phyloP scores from a whole-genome alignment of 345 rosid genomes.

The Eucalyptus urophylla region DNA sequence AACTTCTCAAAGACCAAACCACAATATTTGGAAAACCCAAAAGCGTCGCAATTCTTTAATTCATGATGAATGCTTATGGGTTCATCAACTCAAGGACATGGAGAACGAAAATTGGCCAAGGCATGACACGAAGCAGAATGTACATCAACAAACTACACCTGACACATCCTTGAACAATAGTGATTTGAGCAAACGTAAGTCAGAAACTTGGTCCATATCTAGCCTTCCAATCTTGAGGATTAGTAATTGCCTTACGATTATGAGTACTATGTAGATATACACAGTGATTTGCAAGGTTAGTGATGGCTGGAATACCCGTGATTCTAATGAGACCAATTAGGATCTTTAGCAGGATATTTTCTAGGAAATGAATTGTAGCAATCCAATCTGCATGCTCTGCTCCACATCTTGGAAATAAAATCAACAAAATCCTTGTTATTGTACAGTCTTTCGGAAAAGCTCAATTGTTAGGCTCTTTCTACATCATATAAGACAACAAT shows the following conservation, averaged over 20 bases:
- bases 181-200: background rate
- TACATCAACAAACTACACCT: rapidly evolving
- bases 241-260: rapidly evolving
- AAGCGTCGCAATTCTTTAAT: background rate
- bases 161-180: background rate
- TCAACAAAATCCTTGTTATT: background rate
- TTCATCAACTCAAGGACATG: background rate
- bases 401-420: background rate
- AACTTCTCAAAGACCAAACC: background rate
- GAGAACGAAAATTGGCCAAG: background rate
- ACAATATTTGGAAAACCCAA: background rate
- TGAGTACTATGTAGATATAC: rapidly evolving
- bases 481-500: no score
- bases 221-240: background rate
- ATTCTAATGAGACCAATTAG: background rate
- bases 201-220: background rate
- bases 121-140: background rate
- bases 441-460: no score
- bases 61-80: background rate
- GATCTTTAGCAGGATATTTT: background rate
- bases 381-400: background rate
- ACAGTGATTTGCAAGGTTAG: background rate
- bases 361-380: background rate
- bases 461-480: no score
- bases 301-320: rapidly evolving